Base-by-base conservation (phyloP, 306 rosid genomes). In the Casuarina equisetifolia region DNA sequence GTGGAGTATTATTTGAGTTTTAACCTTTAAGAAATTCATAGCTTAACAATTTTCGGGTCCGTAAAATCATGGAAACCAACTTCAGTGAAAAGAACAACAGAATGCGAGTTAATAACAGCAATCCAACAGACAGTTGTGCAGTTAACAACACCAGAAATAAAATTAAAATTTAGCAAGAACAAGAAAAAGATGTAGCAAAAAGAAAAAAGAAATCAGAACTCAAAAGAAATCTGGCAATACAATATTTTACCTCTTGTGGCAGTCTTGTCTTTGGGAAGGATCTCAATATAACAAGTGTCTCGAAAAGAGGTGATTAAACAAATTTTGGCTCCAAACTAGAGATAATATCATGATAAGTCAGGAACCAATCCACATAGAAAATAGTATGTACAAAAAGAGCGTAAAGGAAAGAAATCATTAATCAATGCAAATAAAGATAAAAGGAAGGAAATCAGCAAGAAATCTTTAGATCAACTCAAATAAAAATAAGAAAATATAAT, bases 261-360 rank as follows among this genome's bases (percentile, higher is more conserved):
- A 52, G 69, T 86, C 76, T 86, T 72, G 82, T 92, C 86, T 54
- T 92, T 95, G 12, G 99, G 99, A 84, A 88, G 89, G 86, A 95
- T 95, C 92, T 95, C 99, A 42, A 95, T 81, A 52, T 86, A 95
- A 85, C 91, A 86, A 49, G 97, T 90, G 74, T 95, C 99, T 81
- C 94, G 90, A 74, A 95, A 95, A 69, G 99, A 95, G 57, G 99
- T 95, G 76, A 95, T 86, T 58, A 95, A 72, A 84, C 96, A 92
- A 76, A 95, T 91, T 85, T 95, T 95, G 78, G 97, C 92, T 36
- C 71, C 90, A 76, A 90, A 95, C 99, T 95, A 85, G 76, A 83
- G 77, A 86, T 46, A 83, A 86, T 81, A 40, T 19, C 35, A 73
- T 43, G 36, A 78, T 32, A 40, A 42, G 70, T 78, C 81, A 89